phyloP scores from a whole-genome alignment of 768 basidiomycete genomes.

The Gautieria morchelliformis region DNA sequence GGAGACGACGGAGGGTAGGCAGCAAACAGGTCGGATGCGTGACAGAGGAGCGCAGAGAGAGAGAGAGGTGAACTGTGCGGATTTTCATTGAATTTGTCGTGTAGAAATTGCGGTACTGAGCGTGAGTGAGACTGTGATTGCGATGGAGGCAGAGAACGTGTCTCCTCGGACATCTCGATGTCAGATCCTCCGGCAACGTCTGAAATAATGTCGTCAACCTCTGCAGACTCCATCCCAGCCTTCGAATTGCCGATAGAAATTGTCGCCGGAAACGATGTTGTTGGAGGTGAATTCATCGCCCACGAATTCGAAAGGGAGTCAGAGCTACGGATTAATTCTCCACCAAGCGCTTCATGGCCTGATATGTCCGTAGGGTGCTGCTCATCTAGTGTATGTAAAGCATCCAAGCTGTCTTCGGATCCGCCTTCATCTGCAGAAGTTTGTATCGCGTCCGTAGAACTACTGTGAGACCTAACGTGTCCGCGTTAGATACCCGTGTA shows the following conservation, averaged over 20 bases:
- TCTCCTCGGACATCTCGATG: background rate
- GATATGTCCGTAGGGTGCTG: no score
- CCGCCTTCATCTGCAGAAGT: no score
- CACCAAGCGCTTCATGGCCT: no score
- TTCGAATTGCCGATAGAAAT: background rate
- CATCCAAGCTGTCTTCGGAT: no score
- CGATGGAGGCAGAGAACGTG: background rate
- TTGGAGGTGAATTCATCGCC: no score
- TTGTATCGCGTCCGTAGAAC: background rate
- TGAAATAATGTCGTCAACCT: constrained; percentile 22
- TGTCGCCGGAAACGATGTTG: no score
- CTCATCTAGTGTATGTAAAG: no score
- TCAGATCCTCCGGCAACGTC: no score
- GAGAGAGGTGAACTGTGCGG: background rate
- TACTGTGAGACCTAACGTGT: background rate
- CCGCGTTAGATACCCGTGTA: background rate
- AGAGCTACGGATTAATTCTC: no score
- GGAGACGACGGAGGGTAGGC: constrained; percentile 7
- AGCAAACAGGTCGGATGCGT: background rate
- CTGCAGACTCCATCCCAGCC: constrained; percentile 38
- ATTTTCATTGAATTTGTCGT: constrained; percentile 1
- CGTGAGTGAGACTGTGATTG: background rate
- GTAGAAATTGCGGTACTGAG: background rate
- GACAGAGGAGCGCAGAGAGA: background rate
- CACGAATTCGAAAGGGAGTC: no score